A percentile compares a stretch with the other conserved stretches of the same genome.
phyloP scores from a whole-genome alignment of 1,284 basidiomycete species.

The Dichomitus squalens region DNA sequence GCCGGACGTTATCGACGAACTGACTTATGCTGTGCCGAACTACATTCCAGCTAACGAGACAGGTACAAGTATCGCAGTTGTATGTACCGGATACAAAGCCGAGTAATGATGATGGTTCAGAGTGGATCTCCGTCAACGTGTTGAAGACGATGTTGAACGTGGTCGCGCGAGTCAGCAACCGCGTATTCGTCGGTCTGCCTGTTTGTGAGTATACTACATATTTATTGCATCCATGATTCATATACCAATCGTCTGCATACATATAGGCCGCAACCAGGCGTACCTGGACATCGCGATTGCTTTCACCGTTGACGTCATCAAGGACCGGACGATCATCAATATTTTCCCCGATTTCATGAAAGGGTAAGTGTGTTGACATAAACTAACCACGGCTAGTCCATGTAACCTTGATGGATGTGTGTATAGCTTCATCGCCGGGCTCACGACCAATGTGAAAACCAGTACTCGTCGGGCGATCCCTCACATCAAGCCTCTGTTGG shows the following conservation, averaged over 20 bases:
- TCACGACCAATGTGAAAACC: background rate
- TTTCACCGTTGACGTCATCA: slow-evolving; percentile 16
- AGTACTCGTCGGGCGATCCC: slow-evolving; percentile 1
- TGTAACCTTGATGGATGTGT: background rate
- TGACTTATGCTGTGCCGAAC: slow-evolving; percentile 25
- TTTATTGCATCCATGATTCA: background rate
- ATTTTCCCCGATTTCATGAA: slow-evolving; percentile 11
- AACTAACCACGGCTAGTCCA: background rate
- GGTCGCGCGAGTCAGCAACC: slow-evolving; percentile 46
- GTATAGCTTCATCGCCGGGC: background rate
- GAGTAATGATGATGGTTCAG: background rate
- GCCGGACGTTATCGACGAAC: slow-evolving; percentile 31
- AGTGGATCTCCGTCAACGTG: slow-evolving; percentile 8
- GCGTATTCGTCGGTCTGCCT: slow-evolving; percentile 47
- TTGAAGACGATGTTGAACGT: slow-evolving; percentile 37
- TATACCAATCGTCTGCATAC: background rate
- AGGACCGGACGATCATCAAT: slow-evolving; percentile 4
- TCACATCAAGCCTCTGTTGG: slow-evolving; percentile 21
- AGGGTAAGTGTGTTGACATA: background rate
- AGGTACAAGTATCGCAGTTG: background rate
- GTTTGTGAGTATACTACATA: slow-evolving; percentile 30
- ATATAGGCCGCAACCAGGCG: slow-evolving; percentile 15
- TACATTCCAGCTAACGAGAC: slow-evolving; percentile 13
- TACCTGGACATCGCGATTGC: slow-evolving; percentile 17
- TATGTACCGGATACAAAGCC: background rate